Evolutionary conservation across 192 early-diverging fungal genomes (phyloP).

Genomic region (Linnemannia hyalina): DNA sequence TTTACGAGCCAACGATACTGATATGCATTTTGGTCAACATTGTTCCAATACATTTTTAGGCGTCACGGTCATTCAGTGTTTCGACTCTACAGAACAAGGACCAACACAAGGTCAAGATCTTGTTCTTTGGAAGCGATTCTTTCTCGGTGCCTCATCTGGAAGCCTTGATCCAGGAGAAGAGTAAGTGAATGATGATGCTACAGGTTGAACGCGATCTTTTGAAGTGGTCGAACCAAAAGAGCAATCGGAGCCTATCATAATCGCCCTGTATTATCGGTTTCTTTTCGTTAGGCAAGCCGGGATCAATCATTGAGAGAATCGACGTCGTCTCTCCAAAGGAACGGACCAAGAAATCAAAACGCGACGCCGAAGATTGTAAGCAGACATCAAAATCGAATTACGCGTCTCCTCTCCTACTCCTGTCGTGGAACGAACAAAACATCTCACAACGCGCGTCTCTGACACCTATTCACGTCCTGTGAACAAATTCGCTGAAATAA

Average conservation of each 20-base stretch:
- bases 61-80: constrained; percentile 8
- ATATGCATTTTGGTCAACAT: not conserved
- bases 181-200: constrained; percentile 15
- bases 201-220: no score
- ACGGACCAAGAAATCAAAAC: constrained; percentile 43
- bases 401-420: not conserved
- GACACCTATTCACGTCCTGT: no score
- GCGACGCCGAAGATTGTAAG: constrained; percentile 50
- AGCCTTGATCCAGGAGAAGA: constrained; percentile 66
- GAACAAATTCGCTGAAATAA: not conserved
- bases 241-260: not conserved
- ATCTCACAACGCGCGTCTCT: not conserved
- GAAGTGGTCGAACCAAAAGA: no score
- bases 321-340: constrained; percentile 50
- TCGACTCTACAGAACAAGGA: constrained; percentile 4
- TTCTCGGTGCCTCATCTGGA: constrained; percentile 78
- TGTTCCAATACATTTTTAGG: not conserved
- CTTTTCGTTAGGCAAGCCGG: constrained; percentile 57
- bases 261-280: constrained; percentile 20
- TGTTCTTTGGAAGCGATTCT: constrained; percentile 93
- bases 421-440: not conserved
- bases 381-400: not conserved
- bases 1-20: not conserved
- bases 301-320: constrained; percentile 50
- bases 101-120: constrained; percentile 55